Percentiles rank a stretch among this genome's conserved stretches.
Evolutionary conservation across 805 yeast genomes (phyloP).

Genomic region (Ogataea methanolica): DNA sequence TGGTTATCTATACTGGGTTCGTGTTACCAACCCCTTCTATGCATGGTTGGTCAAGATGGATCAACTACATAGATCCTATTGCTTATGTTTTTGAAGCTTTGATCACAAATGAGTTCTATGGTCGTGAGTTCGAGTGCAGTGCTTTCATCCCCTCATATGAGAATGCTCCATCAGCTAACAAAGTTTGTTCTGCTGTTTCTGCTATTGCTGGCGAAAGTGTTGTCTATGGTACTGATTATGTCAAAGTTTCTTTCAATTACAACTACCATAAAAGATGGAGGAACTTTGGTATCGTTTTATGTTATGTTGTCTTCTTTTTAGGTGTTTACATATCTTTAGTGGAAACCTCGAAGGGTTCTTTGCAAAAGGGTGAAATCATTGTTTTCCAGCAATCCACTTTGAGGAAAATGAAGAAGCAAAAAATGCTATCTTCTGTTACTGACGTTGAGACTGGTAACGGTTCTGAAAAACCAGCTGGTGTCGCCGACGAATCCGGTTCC

Average conservation of each 20-base stretch:
- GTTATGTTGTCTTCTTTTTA: constrained; percentile 52
- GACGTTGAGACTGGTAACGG: constrained; percentile 26
- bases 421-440: constrained; percentile 19
- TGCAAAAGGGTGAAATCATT: constrained; percentile 68
- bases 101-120: constrained; percentile 54
- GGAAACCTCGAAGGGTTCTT: constrained; percentile 57
- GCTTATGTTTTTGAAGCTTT: constrained; percentile 54
- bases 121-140: constrained; percentile 41
- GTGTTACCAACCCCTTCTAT: constrained; percentile 49
- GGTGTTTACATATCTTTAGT: constrained; percentile 46
- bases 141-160: constrained; percentile 40
- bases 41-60: constrained; percentile 63
- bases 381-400: constrained; percentile 51
- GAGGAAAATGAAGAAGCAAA: constrained; percentile 40
- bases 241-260: constrained; percentile 47
- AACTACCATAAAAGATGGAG: constrained; percentile 65
- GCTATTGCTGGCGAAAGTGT: constrained; percentile 46
- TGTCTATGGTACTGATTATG: constrained; percentile 59
- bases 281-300: constrained; percentile 66
- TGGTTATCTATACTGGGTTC: constrained; percentile 51
- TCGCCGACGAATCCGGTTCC: constrained; percentile 23
- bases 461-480: constrained; percentile 24
- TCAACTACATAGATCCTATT: constrained; percentile 52
- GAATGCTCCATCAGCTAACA: constrained; percentile 14
- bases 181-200: constrained; percentile 44